Percentiles rank a stretch among this genome's conserved stretches.
Evolutionary conservation across 2,329 filamentous ascomycete species (phyloP).

Genomic region (Fonsecaea monophora): DNA sequence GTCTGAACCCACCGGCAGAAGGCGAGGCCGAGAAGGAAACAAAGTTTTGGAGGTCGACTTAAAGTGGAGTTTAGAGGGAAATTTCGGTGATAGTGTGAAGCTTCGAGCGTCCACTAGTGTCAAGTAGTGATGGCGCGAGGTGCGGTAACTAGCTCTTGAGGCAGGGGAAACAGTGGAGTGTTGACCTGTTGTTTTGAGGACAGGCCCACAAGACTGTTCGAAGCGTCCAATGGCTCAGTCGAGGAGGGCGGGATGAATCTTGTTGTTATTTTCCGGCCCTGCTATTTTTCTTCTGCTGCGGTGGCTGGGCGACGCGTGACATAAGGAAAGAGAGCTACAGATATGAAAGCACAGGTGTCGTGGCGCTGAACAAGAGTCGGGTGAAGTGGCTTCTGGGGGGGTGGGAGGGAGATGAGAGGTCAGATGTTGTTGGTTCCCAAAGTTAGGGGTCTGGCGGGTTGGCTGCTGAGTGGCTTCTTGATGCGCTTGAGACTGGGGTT

Average conservation of each 20-base stretch:
- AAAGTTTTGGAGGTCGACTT: conserved; percentile 28
- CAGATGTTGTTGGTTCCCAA: conserved; percentile 3
- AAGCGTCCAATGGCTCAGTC: conserved; percentile 18
- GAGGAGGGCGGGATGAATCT: conserved; percentile 9
- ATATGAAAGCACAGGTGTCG: background rate
- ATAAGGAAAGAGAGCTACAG: conserved; percentile 9
- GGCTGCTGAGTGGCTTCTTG: conserved; percentile 21
- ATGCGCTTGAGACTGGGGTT: conserved; percentile 24
- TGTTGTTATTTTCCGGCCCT: conserved; percentile 7
- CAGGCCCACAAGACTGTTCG: conserved; percentile 10
- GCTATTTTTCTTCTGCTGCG: conserved; percentile 5
- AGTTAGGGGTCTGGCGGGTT: conserved; percentile 5
- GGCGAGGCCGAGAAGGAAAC: conserved; percentile 29
- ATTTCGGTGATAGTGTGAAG: conserved; percentile 27
- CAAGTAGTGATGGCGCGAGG: conserved; percentile 24
- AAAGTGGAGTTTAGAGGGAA: conserved; percentile 26
- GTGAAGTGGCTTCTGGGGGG: background rate
- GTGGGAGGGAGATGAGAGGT: background rate
- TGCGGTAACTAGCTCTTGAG: conserved; percentile 31
- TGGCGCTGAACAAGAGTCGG: conserved; percentile 10
- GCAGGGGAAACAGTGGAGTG: conserved; percentile 15
- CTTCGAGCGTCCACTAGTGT: conserved; percentile 27
- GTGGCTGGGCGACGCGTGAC: conserved; percentile 19
- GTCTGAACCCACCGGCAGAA: conserved; percentile 31
- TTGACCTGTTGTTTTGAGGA: conserved; percentile 6